phyloP scores from a whole-genome alignment of 2,329 filamentous ascomycete genomes.

The Lachnellula occidentalis region DNA sequence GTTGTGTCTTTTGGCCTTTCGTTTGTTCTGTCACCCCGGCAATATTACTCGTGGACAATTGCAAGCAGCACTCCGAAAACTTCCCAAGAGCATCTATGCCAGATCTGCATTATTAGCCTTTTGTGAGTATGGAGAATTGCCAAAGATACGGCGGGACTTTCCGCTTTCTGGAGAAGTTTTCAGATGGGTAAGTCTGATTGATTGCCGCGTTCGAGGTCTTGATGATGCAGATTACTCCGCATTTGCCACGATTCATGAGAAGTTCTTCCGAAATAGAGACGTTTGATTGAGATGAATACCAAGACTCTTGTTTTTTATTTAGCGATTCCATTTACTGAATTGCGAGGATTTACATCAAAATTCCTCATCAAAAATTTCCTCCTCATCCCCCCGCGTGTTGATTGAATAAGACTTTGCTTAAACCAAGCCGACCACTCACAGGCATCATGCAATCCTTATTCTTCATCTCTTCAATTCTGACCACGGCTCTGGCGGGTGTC shows the following conservation, averaged over 20 bases:
- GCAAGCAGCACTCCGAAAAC: background rate
- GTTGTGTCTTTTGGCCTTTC: background rate
- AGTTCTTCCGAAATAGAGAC: too few species aligned
- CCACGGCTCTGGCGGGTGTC: background rate
- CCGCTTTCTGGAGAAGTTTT: background rate
- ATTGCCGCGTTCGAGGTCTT: background rate
- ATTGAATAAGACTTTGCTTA: background rate
- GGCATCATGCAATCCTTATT: conserved; percentile 11
- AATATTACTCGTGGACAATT: conserved; percentile 12
- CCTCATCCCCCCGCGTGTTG: background rate
- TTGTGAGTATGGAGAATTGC: background rate
- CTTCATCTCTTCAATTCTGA: conserved; percentile 4
- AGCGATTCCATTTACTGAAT: background rate
- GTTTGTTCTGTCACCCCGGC: background rate
- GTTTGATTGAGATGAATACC: too few species aligned
- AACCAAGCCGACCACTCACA: background rate
- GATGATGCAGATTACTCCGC: too few species aligned
- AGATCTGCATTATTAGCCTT: conserved; percentile 7
- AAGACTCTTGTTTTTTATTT: background rate
- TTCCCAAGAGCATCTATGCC: background rate
- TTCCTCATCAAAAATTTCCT: too few species aligned
- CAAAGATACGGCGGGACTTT: background rate
- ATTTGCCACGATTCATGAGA: too few species aligned
- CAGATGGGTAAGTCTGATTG: background rate
- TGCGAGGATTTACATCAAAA: too few species aligned